phyloP scores from a whole-genome alignment of 2,329 filamentous ascomycete genomes.

The Sclerotiophoma versabilis region DNA sequence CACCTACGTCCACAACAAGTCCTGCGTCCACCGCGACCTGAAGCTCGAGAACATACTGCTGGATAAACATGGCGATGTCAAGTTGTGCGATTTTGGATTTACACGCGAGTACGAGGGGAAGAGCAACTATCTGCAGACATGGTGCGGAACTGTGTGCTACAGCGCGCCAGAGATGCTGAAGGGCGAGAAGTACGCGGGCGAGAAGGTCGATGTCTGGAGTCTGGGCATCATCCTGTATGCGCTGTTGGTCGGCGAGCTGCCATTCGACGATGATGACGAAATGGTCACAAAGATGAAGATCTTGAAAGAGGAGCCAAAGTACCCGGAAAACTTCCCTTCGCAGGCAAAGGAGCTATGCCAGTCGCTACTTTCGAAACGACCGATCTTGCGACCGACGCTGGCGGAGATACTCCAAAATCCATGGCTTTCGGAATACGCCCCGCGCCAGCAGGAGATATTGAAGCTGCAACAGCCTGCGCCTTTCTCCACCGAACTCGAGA shows the following conservation, averaged over 20 bases:
- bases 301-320: constrained; percentile 82
- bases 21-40: constrained; percentile 93
- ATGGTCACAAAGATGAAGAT: constrained; percentile 85
- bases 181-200: constrained; percentile 95
- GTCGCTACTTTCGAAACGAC: constrained; percentile 86
- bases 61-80: constrained; percentile 97
- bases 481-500: constrained; percentile 86
- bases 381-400: constrained; percentile 79
- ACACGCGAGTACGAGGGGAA: constrained; percentile 97
- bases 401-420: constrained; percentile 87
- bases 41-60: constrained; percentile 97
- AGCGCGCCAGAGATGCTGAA: constrained; percentile 98
- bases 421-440: constrained; percentile 86
- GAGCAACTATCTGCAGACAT: constrained; percentile 92
- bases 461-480: constrained; percentile 80
- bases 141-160: constrained; percentile 97
- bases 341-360: constrained; percentile 81
- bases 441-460: constrained; percentile 87
- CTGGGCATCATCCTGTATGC: constrained; percentile 85
- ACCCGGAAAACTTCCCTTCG: constrained; percentile 78
- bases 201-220: constrained; percentile 98
- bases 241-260: constrained; percentile 81
- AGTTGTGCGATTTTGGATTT: constrained; percentile 97
- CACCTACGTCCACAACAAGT: constrained; percentile 91
- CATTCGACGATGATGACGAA: constrained; percentile 96